Percentiles rank a stretch among this genome's conserved stretches.
Evolutionary conservation across 495 filamentous ascomycete genomes (phyloP).

Genomic region (Penicillium turbatum): DNA sequence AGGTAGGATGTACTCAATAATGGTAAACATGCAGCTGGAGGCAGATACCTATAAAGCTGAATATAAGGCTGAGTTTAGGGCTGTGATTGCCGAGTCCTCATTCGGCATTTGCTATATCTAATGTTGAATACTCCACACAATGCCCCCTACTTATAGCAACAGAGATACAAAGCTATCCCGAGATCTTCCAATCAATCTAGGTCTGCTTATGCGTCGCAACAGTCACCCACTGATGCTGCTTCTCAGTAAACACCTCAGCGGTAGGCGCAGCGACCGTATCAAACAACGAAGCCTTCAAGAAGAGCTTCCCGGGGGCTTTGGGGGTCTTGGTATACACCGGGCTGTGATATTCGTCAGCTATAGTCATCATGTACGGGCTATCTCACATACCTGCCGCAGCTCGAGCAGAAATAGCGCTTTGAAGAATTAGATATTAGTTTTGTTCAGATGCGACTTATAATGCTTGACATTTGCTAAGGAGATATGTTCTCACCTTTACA

Average conservation of each 20-base stretch:
- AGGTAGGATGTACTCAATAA: too few species aligned
- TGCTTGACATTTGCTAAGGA: background rate
- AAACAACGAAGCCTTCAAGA: slow-evolving; percentile 28
- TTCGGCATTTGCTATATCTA: too few species aligned
- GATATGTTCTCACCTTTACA: slow-evolving; percentile 10
- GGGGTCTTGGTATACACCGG: slow-evolving; percentile 17
- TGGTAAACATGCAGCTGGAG: too few species aligned
- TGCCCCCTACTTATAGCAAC: too few species aligned
- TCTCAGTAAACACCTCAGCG: slow-evolving; percentile 17
- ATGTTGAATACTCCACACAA: too few species aligned
- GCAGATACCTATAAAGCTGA: too few species aligned
- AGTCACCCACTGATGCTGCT: slow-evolving; percentile 9
- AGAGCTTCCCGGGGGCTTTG: slow-evolving; percentile 17
- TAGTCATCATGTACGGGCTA: background rate
- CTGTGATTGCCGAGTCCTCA: too few species aligned
- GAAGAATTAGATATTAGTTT: background rate
- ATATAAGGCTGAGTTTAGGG: background rate
- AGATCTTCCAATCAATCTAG: too few species aligned
- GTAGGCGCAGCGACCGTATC: slow-evolving; percentile 14
- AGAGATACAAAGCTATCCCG: too few species aligned
- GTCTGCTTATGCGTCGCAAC: background rate
- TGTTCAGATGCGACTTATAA: background rate
- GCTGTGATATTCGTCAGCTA: slow-evolving; percentile 1
- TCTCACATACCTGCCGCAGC: slow-evolving; percentile 28
- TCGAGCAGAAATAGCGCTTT: slow-evolving; percentile 29